Evolutionary conservation across 2,329 filamentous ascomycete species (phyloP).

Genomic region (Teratosphaeria destructans): DNA sequence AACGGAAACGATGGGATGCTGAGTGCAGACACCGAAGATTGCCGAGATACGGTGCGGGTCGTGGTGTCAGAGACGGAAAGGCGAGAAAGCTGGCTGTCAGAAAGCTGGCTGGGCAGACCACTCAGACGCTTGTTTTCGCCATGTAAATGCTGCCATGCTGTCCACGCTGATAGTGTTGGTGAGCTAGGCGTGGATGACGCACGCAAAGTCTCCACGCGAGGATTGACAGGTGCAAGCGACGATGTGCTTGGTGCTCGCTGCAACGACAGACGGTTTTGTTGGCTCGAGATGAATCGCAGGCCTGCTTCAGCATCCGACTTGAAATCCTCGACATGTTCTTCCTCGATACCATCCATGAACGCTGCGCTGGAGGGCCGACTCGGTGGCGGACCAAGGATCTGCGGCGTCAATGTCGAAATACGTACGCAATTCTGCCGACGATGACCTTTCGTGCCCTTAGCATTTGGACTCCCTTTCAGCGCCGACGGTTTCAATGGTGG

Average conservation of each 20-base stretch:
- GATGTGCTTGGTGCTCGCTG: slow-evolving; percentile 15
- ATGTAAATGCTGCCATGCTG: slow-evolving; percentile 17
- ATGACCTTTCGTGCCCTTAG: slow-evolving; percentile 30
- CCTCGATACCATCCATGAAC: slow-evolving; percentile 28
- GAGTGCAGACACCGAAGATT: neutral
- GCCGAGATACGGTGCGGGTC: neutral
- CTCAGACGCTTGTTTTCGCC: neutral
- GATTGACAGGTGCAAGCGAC: slow-evolving; percentile 21
- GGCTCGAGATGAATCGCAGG: neutral
- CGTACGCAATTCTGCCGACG: slow-evolving; percentile 36
- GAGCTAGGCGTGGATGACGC: slow-evolving; percentile 33
- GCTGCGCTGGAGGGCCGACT: slow-evolving; percentile 27
- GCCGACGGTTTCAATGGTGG: slow-evolving; percentile 31
- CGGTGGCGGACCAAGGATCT: slow-evolving; percentile 29
- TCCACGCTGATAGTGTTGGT: slow-evolving; percentile 27
- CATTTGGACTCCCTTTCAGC: slow-evolving; percentile 35
- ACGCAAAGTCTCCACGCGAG: slow-evolving; percentile 25
- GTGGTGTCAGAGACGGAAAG: slow-evolving; percentile 22
- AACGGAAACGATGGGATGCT: slow-evolving; percentile 4
- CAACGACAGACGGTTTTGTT: slow-evolving; percentile 5
- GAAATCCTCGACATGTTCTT: slow-evolving; percentile 23
- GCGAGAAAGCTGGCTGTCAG: slow-evolving; percentile 14
- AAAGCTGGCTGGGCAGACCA: slow-evolving; percentile 6
- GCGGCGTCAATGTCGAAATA: slow-evolving; percentile 33
- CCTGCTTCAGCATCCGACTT: neutral